phyloP scores from a whole-genome alignment of 768 basidiomycete genomes.

The Macrolepiota fuliginosa region DNA sequence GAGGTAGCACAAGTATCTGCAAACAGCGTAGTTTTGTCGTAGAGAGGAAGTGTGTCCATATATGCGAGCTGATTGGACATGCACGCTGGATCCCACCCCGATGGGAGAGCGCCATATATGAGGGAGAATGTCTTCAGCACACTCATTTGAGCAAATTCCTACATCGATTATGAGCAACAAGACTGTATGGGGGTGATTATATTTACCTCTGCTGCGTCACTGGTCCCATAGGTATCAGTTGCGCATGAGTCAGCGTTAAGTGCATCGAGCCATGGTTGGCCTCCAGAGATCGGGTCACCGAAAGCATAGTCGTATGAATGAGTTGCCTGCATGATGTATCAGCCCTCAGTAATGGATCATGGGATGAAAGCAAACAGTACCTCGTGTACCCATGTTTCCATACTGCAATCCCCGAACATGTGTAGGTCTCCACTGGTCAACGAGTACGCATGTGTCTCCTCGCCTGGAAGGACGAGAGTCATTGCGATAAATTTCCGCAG shows the following conservation, averaged over 20 bases:
- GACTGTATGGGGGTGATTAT: not conserved
- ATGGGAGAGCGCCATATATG: constrained; percentile 21
- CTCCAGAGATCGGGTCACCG: constrained; percentile 17
- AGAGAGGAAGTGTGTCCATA: constrained; percentile 21
- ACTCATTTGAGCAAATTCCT: constrained; percentile 31
- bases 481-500: constrained; percentile 26
- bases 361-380: constrained; percentile 11
- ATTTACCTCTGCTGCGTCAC: constrained; percentile 24
- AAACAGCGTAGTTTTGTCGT: constrained; percentile 23
- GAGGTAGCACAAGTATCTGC: constrained; percentile 23
- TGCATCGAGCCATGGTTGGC: constrained; percentile 20
- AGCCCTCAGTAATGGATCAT: not conserved
- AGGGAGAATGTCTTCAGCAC: constrained; percentile 24
- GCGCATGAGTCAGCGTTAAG: constrained; percentile 26
- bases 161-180: not conserved
- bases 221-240: constrained; percentile 27
- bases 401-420: constrained; percentile 24
- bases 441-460: constrained; percentile 25
- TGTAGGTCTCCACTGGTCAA: constrained; percentile 30
- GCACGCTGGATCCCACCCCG: constrained; percentile 23
- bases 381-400: constrained; percentile 31
- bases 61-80: constrained; percentile 28
- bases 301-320: constrained; percentile 31
- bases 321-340: constrained; percentile 16
- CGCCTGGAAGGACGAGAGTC: constrained; percentile 19